Percentiles rank a stretch among this genome's conserved stretches.
Evolutionary conservation across 1,284 basidiomycete genomes (phyloP).

Genomic region (Ganoderma lucidum): DNA sequence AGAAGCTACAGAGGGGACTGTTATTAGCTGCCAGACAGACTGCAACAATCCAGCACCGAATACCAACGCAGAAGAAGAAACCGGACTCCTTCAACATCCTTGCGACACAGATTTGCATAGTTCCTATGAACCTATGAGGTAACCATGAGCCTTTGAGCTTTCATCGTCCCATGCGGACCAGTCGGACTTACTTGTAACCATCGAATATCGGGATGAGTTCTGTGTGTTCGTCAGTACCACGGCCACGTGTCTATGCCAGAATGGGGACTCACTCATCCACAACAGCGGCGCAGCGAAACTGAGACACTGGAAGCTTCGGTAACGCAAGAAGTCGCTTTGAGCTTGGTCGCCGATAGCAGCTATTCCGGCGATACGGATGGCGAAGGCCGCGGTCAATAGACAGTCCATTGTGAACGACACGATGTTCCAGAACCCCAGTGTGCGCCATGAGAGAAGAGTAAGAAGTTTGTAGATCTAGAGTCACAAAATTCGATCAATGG

Average conservation of each 20-base stretch:
- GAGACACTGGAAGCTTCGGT: conserved; percentile 87
- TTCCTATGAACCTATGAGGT: conserved; percentile 72
- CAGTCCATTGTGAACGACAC: conserved; percentile 77
- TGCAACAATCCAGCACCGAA: conserved; percentile 14
- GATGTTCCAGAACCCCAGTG: conserved; percentile 85
- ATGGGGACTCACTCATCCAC: conserved; percentile 60
- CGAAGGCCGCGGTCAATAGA: conserved; percentile 78
- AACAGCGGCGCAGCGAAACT: conserved; percentile 89
- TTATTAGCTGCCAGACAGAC: background rate
- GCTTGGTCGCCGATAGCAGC: conserved; percentile 48
- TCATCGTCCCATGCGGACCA: background rate
- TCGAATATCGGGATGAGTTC: conserved; percentile 84
- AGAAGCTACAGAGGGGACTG: conserved; percentile 58
- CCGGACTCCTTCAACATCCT: conserved; percentile 93
- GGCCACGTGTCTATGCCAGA: background rate
- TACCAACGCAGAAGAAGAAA: conserved; percentile 86
- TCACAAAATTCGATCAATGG: background rate
- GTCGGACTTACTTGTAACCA: conserved; percentile 71
- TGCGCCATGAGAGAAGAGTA: conserved; percentile 71
- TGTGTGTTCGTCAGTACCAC: conserved; percentile 40
- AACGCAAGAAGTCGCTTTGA: conserved; percentile 49
- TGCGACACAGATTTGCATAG: conserved; percentile 87
- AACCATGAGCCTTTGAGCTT: background rate
- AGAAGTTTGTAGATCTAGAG: conserved; percentile 72
- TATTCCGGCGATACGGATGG: conserved; percentile 75